These are phyloP conservation scores for Lachnellula occidentalis DNA, from an alignment of 2,329 filamentous ascomycete genomes.

Conservation along the genomic window DNA sequence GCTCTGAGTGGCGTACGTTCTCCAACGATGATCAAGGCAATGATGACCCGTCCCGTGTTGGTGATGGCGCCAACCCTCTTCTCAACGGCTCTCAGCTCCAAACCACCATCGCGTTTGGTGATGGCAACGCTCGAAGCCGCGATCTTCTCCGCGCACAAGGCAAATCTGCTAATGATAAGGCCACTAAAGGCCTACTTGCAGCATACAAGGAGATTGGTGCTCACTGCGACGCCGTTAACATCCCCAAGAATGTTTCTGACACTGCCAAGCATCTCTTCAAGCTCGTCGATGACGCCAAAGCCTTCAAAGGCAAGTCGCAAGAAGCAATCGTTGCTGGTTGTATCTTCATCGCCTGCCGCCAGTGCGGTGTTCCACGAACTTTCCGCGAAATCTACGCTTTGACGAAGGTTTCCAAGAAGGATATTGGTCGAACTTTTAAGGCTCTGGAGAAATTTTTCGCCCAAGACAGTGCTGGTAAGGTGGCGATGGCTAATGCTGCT, in stretches of 20 bases:
- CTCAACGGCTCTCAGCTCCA: slow-evolving; percentile 86
- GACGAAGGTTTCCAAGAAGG: slow-evolving; percentile 93
- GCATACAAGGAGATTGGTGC: slow-evolving; percentile 86
- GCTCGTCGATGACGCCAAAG: slow-evolving; percentile 83
- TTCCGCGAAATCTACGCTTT: slow-evolving; percentile 93
- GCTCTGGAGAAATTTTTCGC: slow-evolving; percentile 81
- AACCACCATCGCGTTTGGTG: slow-evolving; percentile 80
- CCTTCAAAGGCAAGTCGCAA: slow-evolving; percentile 92
- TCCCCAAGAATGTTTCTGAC: slow-evolving; percentile 76
- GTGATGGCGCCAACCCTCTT: slow-evolving; percentile 85
- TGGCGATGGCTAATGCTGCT: slow-evolving; percentile 42
- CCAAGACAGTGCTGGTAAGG: slow-evolving; percentile 59
- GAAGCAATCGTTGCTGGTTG: slow-evolving; percentile 93
- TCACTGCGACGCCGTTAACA: slow-evolving; percentile 78
- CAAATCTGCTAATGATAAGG: slow-evolving; percentile 74
- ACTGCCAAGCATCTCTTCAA: slow-evolving; percentile 95
- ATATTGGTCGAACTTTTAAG: slow-evolving; percentile 96
- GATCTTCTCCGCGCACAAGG: slow-evolving; percentile 81
- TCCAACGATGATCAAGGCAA: slow-evolving; percentile 96
- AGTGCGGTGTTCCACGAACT: slow-evolving; percentile 78
- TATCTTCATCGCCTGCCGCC: slow-evolving; percentile 95
- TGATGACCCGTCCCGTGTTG: slow-evolving; percentile 96
- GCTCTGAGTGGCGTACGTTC: slow-evolving; percentile 98
- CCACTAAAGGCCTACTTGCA: slow-evolving; percentile 71
- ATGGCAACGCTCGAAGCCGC: slow-evolving; percentile 62